Conservation (phyloP, 2,329 filamentous ascomycete species). For the Fusarium sacchari region DNA sequence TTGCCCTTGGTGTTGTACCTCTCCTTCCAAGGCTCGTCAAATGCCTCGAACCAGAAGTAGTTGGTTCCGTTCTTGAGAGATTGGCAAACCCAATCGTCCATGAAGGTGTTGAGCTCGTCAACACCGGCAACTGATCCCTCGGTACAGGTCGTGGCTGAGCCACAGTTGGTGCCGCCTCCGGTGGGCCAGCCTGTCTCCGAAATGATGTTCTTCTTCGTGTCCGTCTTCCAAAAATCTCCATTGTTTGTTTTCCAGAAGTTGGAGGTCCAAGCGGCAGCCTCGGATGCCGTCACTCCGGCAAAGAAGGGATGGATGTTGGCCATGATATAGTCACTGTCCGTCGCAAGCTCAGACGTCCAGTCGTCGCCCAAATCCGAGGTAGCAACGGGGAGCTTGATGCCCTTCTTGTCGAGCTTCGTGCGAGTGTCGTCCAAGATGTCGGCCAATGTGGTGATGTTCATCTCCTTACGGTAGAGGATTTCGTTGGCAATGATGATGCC, state of each 20-base stretch:
- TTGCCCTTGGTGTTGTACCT: slow-evolving; percentile 73
- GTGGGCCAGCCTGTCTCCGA: slow-evolving; percentile 93
- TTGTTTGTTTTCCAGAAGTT: slow-evolving; percentile 82
- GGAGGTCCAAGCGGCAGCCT: slow-evolving; percentile 83
- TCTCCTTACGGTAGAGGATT: slow-evolving; percentile 79
- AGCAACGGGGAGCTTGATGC: slow-evolving; percentile 78
- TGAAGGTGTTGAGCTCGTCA: slow-evolving; percentile 83
- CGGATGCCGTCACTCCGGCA: slow-evolving; percentile 74
- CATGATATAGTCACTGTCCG: slow-evolving; percentile 87
- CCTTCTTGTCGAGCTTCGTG: slow-evolving; percentile 73
- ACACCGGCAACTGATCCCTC: slow-evolving; percentile 81
- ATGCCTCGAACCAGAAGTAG: slow-evolving; percentile 98
- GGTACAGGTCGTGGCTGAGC: slow-evolving; percentile 64
- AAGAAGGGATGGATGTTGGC: slow-evolving; percentile 98
- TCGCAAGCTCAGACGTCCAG: slow-evolving; percentile 78
- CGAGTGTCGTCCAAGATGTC: slow-evolving; percentile 74
- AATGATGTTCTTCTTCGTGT: slow-evolving; percentile 78
- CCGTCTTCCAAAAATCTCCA: slow-evolving; percentile 69
- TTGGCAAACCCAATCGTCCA: slow-evolving; percentile 85
- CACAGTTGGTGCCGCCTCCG: slow-evolving; percentile 82
- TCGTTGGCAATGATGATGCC: slow-evolving; percentile 86
- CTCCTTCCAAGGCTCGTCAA: slow-evolving; percentile 96
- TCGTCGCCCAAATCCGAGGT: slow-evolving; percentile 91
- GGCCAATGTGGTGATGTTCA: slow-evolving; percentile 72
- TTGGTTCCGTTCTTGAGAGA: slow-evolving; percentile 84